These are phyloP conservation scores for Fusarium annulatum DNA, from an alignment of 2,329 filamentous ascomycete genomes.

Conservation along the genomic window DNA sequence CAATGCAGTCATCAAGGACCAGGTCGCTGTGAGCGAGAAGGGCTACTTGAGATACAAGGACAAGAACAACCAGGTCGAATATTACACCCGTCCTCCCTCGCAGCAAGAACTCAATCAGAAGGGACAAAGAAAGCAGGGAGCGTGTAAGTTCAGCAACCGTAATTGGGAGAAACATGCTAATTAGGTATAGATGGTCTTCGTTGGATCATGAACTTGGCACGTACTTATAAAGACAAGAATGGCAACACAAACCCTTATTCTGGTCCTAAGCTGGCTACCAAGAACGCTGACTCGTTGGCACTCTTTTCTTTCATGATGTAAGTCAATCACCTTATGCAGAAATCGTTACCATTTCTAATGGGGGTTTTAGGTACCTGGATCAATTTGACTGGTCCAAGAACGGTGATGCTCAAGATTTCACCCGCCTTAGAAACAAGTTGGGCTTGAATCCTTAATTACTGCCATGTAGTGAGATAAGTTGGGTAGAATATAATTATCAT, in stretches of 20 bases:
- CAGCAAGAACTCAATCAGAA: neutral
- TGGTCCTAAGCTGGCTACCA: neutral
- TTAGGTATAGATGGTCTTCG: neutral
- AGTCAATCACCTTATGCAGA: rapidly evolving
- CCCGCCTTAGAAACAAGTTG: neutral
- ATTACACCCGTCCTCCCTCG: neutral
- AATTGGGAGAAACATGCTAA: rapidly evolving
- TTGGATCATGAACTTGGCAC: neutral
- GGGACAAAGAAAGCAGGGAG: neutral
- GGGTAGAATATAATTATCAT: neutral
- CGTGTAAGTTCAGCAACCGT: neutral
- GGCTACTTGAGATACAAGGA: neutral
- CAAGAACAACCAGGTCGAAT: neutral
- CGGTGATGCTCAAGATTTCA: neutral
- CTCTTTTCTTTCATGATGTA: conserved; percentile 15
- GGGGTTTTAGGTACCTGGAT: neutral
- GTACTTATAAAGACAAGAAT: neutral
- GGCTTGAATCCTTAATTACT: neutral
- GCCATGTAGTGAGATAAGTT: rapidly evolving
- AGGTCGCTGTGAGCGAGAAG: neutral
- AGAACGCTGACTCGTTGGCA: conserved; percentile 2
- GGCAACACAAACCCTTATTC: neutral
- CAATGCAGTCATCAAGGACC: neutral
- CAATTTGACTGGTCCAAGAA: neutral
- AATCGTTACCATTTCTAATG: rapidly evolving